Conservation (phyloP, 2,329 filamentous ascomycete species). For the Hyphodiscus sp. region DNA sequence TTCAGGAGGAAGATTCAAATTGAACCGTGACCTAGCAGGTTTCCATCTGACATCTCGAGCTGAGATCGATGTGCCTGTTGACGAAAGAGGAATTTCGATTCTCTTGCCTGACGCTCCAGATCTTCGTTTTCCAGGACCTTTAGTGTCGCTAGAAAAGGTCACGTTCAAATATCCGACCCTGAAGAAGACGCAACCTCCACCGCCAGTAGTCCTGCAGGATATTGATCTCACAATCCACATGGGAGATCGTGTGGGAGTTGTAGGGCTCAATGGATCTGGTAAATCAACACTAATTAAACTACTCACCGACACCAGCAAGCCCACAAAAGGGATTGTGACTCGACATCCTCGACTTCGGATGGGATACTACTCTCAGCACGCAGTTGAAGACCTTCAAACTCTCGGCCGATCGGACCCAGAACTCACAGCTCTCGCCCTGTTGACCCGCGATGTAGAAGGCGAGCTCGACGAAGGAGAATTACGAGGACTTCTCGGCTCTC, state of each 20-base stretch:
- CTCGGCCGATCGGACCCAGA: slow-evolving; percentile 41
- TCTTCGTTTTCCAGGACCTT: slow-evolving; percentile 66
- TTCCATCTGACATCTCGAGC: slow-evolving; percentile 52
- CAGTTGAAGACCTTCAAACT: slow-evolving; percentile 61
- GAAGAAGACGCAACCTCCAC: slow-evolving; percentile 7
- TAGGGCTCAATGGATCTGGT: slow-evolving; percentile 74
- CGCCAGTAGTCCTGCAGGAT: slow-evolving; percentile 49
- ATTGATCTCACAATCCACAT: slow-evolving; percentile 63
- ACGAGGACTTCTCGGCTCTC: slow-evolving; percentile 57
- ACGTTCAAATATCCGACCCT: slow-evolving; percentile 54
- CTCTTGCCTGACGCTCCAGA: slow-evolving; percentile 58
- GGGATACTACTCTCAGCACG: slow-evolving; percentile 76
- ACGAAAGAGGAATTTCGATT: slow-evolving; percentile 52
- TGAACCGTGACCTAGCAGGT: slow-evolving; percentile 66
- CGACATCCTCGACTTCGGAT: slow-evolving; percentile 63
- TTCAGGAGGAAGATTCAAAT: slow-evolving; percentile 70
- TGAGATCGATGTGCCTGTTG: slow-evolving; percentile 65
- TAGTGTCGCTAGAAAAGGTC: slow-evolving; percentile 66
- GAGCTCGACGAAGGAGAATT: slow-evolving; percentile 59
- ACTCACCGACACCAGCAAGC: slow-evolving; percentile 53
- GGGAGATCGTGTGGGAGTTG: slow-evolving; percentile 67
- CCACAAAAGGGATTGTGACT: slow-evolving; percentile 55
- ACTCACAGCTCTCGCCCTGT: slow-evolving; percentile 58
- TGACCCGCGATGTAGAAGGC: slow-evolving; percentile 48
- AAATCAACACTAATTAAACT: slow-evolving; percentile 74